Percentiles rank a stretch among this genome's conserved stretches.
phyloP scores from a whole-genome alignment of 2,329 filamentous ascomycete species.

The Scedosporium aurantiacum region DNA sequence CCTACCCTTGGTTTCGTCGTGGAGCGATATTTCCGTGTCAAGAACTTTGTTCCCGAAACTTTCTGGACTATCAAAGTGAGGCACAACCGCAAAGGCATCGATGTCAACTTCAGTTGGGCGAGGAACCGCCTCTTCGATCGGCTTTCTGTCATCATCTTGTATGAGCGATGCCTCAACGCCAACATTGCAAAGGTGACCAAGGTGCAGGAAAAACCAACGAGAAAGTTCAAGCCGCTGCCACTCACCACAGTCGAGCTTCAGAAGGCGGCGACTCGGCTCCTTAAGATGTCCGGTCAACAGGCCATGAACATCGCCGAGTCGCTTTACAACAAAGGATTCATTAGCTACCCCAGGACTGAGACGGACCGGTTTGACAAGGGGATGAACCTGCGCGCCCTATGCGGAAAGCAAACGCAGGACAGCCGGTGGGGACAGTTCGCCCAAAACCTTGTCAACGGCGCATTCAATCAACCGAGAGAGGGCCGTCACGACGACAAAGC shows the following conservation, averaged over 20 bases:
- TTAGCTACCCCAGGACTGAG: conserved; percentile 95
- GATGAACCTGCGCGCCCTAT: conserved; percentile 69
- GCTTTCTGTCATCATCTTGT: conserved; percentile 66
- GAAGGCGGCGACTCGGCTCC: conserved; percentile 81
- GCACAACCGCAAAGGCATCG: conserved; percentile 65
- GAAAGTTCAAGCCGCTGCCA: conserved; percentile 87
- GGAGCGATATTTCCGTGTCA: conserved; percentile 86
- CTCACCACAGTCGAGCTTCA: conserved; percentile 93
- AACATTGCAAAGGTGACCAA: conserved; percentile 71
- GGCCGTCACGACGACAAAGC: conserved; percentile 91
- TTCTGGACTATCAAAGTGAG: conserved; percentile 90
- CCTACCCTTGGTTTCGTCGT: conserved; percentile 95
- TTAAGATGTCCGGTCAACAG: conserved; percentile 81
- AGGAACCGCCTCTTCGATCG: conserved; percentile 80
- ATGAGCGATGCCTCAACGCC: conserved; percentile 71
- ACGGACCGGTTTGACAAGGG: conserved; percentile 89
- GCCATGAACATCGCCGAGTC: conserved; percentile 82
- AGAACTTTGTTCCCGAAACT: conserved; percentile 81
- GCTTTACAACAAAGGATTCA: conserved; percentile 89
- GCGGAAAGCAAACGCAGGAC: conserved; percentile 75
- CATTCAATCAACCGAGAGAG: conserved; percentile 68
- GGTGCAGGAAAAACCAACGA: conserved; percentile 82
- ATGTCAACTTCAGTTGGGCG: conserved; percentile 76
- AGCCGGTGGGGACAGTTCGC: conserved; percentile 72
- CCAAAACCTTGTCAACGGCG: conserved; percentile 60